Conservation (phyloP, 305 asterid genomes). For the Striga hermonthica region DNA sequence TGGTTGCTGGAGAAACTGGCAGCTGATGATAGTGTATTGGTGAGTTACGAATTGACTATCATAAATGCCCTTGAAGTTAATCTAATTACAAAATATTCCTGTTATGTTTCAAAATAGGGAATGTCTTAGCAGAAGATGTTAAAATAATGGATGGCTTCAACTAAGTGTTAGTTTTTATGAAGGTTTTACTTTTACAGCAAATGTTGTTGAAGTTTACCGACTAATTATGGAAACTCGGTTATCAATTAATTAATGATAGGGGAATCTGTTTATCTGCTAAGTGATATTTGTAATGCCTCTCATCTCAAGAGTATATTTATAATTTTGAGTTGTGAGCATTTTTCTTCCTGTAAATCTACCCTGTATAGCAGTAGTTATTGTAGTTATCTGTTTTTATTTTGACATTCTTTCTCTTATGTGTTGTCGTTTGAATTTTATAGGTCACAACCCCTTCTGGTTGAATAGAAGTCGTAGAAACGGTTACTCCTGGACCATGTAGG, state of each 20-base stretch:
- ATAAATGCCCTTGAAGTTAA: not conserved
- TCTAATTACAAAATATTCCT: not conserved
- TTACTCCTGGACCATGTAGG: conserved; percentile 32
- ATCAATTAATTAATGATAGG: too few species aligned
- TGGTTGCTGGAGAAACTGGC: conserved; percentile 32
- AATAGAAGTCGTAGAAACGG: conserved; percentile 16
- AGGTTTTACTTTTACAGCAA: too few species aligned
- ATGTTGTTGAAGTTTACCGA: too few species aligned
- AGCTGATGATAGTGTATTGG: conserved; percentile 28
- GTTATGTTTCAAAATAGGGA: not conserved
- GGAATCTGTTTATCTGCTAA: too few species aligned
- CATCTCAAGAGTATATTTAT: too few species aligned
- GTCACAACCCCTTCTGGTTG: conserved; percentile 29
- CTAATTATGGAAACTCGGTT: too few species aligned
- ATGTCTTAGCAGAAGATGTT: not conserved
- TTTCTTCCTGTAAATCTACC: too few species aligned
- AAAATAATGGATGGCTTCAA: not conserved
- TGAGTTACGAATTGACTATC: conserved; percentile 14
- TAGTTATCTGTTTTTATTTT: too few species aligned
- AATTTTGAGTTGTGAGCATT: too few species aligned
- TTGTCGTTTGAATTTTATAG: not conserved
- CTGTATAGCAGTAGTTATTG: too few species aligned
- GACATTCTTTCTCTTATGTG: not conserved
- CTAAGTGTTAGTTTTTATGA: not conserved
- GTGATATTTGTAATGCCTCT: too few species aligned